These are phyloP conservation scores for Maudiozyma turicensis DNA, from an alignment of 805 yeast genomes.

Conservation along the genomic window DNA sequence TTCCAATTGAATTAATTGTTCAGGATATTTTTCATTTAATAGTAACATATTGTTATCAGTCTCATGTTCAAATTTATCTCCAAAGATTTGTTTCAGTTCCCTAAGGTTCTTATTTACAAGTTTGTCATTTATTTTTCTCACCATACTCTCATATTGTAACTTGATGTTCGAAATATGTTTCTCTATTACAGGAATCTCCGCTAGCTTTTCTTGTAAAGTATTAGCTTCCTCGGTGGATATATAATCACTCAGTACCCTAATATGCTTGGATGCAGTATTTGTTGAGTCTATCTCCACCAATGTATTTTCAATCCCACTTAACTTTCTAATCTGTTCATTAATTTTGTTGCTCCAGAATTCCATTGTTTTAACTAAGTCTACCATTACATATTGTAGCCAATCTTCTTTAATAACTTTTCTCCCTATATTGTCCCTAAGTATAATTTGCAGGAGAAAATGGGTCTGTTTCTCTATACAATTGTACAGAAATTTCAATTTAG, in stretches of 20 bases:
- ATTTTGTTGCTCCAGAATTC: slow-evolving; percentile 28
- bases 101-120: slow-evolving; percentile 18
- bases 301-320: slow-evolving; percentile 33
- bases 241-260: slow-evolving; percentile 34
- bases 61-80: slow-evolving; percentile 16
- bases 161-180: slow-evolving; percentile 25
- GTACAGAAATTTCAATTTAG: slow-evolving; percentile 34
- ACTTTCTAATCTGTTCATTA: slow-evolving; percentile 22
- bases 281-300: slow-evolving; percentile 7
- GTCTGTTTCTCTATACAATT: slow-evolving; percentile 41
- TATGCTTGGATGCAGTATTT: neutral
- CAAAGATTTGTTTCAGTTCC: slow-evolving; percentile 11
- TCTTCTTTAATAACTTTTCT: slow-evolving; percentile 18
- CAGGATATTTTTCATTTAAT: slow-evolving; percentile 19
- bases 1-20: slow-evolving; percentile 30
- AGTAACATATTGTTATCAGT: slow-evolving; percentile 14
- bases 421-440: slow-evolving; percentile 24
- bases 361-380: slow-evolving; percentile 17
- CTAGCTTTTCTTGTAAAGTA: slow-evolving; percentile 22
- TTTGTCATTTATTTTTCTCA: slow-evolving; percentile 21
- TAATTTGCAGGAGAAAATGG: slow-evolving; percentile 29
- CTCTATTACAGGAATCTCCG: slow-evolving; percentile 26
- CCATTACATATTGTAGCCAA: slow-evolving; percentile 17
- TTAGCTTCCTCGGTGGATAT: slow-evolving; percentile 34
- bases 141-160: slow-evolving; percentile 23